phyloP scores from a whole-genome alignment of 1,284 basidiomycete genomes.

The Papiliotrema nemorosa region DNA sequence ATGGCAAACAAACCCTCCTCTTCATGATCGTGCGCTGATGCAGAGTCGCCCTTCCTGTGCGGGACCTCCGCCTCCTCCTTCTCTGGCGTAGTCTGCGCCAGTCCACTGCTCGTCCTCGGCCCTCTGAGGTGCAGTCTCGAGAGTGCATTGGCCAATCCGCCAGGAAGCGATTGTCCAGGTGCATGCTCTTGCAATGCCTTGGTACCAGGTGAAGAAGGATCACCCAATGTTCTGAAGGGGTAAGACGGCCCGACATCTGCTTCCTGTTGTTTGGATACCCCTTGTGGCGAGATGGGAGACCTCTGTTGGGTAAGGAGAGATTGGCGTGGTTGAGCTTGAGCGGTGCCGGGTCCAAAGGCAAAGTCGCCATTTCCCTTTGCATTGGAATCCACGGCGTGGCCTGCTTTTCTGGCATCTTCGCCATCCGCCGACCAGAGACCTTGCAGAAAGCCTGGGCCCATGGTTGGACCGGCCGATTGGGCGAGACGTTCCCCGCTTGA shows the following conservation, averaged over 20 bases:
- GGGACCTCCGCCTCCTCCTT: background rate
- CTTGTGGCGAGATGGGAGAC: slow-evolving; percentile 11
- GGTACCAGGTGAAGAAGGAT: slow-evolving; percentile 36
- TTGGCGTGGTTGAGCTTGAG: slow-evolving; percentile 21
- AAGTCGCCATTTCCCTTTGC: slow-evolving; percentile 12
- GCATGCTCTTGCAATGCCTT: slow-evolving; percentile 45
- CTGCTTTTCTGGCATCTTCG: slow-evolving; percentile 34
- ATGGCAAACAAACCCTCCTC: slow-evolving; percentile 34
- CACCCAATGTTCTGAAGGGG: slow-evolving; percentile 24
- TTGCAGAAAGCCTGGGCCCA: slow-evolving; percentile 44
- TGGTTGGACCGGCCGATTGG: slow-evolving; percentile 44
- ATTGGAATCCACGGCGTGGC: slow-evolving; percentile 6
- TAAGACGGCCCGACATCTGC: slow-evolving; percentile 15
- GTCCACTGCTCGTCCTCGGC: slow-evolving; percentile 5
- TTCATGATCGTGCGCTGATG: slow-evolving; percentile 13
- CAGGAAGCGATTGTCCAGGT: slow-evolving; percentile 47
- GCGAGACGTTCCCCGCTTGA: slow-evolving; percentile 35
- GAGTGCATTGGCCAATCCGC: slow-evolving; percentile 46
- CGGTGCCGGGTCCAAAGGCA: slow-evolving; percentile 26
- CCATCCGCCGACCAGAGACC: slow-evolving; percentile 45
- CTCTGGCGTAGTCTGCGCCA: background rate
- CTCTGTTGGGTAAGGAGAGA: slow-evolving; percentile 37
- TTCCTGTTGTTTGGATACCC: background rate
- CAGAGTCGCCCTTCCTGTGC: background rate
- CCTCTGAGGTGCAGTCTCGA: slow-evolving; percentile 45